Base-by-base conservation (phyloP, 768 basidiomycete species). In the Phanerochaete carnosa region DNA sequence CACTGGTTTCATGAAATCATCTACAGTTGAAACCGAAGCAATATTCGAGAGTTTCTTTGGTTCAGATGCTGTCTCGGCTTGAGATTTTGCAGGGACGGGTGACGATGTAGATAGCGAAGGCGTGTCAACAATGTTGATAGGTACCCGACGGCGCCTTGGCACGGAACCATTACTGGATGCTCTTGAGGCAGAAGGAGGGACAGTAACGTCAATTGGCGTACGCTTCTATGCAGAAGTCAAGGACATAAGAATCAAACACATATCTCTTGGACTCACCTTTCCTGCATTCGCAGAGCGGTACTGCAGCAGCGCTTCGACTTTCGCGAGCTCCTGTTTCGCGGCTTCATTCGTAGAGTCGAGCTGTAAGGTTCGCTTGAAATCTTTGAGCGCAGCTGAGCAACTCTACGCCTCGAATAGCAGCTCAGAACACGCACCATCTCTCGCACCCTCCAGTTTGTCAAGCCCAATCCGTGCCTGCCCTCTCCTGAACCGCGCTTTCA, bases 401-500 rank as follows among this genome's bases (percentile, higher is more conserved):
- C n/a, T 3, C n/a, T 25, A n/a, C 11, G 29, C 7, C n/a, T 50
- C 30, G 6, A 13, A 35, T 3, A 9, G 45, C 29, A 12, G 4
- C 1, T 6, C 26, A 46, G 19, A 13, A 2, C 7, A 71, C 79
- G 53, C 63, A 88, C 94, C 94, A 66, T 77, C 72, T 52, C 80
- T 77, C 1, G 92, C 93, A 2, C 84, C 88, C 2, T 73, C 67
- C 11, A 85, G 66, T 50, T 80, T 81, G 25, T 76, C 82, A 64
- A 89, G 66, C 3, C 75, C 85, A 13, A 78, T 71, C 46, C 88
- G 76, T 1, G 94, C 92, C 70, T 95, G 88, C 0, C 81, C 88
- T 68, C 93, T 77, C 61, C 94, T 77, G 68, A 90, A 96, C 33
- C 90, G 68, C 0, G 87, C 94, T 64, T 96, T 96, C 26, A 88